Evolutionary conservation across 306 rosid species (phyloP), one percentile per base, ranked within the genome.

Genomic region (Leucaena leucocephala): DNA sequence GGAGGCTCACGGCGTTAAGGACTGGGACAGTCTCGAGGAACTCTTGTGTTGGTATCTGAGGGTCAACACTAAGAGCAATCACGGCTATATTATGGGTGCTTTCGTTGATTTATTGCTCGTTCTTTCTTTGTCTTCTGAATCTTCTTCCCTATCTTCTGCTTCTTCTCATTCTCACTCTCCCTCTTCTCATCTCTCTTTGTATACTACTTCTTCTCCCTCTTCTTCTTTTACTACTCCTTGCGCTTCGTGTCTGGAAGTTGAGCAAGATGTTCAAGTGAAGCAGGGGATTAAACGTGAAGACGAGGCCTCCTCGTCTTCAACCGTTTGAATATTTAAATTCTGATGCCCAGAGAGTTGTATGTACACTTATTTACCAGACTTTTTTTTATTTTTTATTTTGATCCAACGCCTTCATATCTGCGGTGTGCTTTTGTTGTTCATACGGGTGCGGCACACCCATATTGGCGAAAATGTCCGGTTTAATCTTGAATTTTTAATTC

Each of bases 11-110:
- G 92, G 82, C 0, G 71, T 92, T 64, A 85, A 85, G 64, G 87
- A 88, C 2, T 91, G 97, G 98, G 93, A 89, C 13, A 54, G 69
- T 13, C 84, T 94, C 9, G 97, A 92, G 22, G 88, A 89, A 78
- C 97, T 94, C 66, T 58, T 94, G 78, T 79, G 82, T 59, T 89
- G 92, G 82, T 94, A 87, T 74, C 77, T 94, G 86, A 86, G 82
- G 75, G 83, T 81, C 3, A 92, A 94, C 63, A 88, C 64, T 0
- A 77, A 86, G 71, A 43, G 10, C 35, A 94, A 88, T 17, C 91
- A 91, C 54, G 89, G 71, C 0, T 82, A 70, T 52, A 86, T 94
- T 6, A 75, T 94, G 1, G 84, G 81, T 17, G 97, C 98, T 66
- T 94, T 89, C 80, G 90, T 89, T 38, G 97, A 94, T 88, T 76